A percentile compares a stretch with the other conserved stretches of the same genome.
These are phyloP conservation scores for Nothophytophthora sp. DNA, from an alignment of 352 stramenopile genomes.

Conservation along the genomic window DNA sequence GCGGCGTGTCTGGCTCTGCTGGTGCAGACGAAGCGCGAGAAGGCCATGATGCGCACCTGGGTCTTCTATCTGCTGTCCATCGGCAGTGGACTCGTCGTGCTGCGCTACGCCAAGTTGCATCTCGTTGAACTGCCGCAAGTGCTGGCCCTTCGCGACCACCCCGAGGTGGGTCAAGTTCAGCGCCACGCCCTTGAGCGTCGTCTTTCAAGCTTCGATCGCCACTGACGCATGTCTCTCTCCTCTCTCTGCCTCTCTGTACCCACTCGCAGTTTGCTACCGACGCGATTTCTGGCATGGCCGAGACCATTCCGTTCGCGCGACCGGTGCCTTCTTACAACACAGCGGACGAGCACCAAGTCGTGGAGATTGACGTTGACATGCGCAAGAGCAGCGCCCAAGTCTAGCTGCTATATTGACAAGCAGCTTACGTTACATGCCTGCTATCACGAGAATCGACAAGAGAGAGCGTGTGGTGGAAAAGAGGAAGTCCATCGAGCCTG, in stretches of 20 bases:
- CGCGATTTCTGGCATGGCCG: constrained; percentile 26
- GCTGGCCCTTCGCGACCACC: constrained; percentile 56
- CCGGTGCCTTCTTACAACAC: constrained; percentile 46
- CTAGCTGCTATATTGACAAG: too few species aligned
- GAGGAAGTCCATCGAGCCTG: too few species aligned
- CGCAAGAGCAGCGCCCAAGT: constrained; percentile 13
- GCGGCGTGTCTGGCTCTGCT: constrained; percentile 39
- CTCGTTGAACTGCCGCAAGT: constrained; percentile 74
- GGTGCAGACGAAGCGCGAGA: constrained; percentile 28
- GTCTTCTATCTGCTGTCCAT: constrained; percentile 61
- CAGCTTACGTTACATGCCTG: constrained; percentile 1
- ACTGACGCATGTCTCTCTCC: too few species aligned
- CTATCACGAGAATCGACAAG: too few species aligned
- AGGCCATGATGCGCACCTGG: constrained; percentile 42
- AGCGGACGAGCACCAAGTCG: constrained; percentile 7
- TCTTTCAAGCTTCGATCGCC: too few species aligned
- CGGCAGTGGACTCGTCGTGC: constrained; percentile 60
- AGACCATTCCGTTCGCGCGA: constrained; percentile 65
- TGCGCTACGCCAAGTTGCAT: constrained; percentile 74
- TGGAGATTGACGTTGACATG: constrained; percentile 20
- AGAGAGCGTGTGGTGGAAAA: too few species aligned
- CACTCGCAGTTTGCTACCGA: constrained; percentile 50
- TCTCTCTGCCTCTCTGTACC: too few species aligned
- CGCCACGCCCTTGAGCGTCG: too few species aligned
- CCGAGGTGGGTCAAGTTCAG: constrained; percentile 54